phyloP scores from a whole-genome alignment of 495 filamentous ascomycete species.

The Cairneyella variabilis region DNA sequence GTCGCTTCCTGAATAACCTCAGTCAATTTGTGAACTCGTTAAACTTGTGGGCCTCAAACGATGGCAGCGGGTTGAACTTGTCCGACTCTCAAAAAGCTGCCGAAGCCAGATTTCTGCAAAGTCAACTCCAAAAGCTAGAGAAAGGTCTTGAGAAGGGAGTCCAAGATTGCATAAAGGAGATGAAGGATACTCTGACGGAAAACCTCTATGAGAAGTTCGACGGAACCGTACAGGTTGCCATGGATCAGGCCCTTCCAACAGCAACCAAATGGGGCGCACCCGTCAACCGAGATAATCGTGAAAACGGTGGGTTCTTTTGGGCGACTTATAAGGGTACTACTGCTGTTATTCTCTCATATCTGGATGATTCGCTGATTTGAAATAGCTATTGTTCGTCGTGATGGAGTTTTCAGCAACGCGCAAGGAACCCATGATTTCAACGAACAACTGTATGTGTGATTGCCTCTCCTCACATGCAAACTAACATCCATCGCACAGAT shows the following conservation, averaged over 20 bases:
- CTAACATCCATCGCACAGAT: constrained; percentile 22
- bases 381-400: constrained; percentile 6
- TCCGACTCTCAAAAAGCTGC: constrained; percentile 34
- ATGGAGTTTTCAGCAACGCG: constrained; percentile 32
- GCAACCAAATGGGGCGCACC: constrained; percentile 45
- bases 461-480: no score
- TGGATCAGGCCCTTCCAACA: constrained; percentile 34
- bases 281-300: constrained; percentile 32
- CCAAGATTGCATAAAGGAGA: constrained; percentile 29
- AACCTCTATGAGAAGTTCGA: constrained; percentile 44
- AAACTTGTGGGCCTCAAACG: constrained; percentile 45
- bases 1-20: constrained; percentile 45
- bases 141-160: constrained; percentile 38
- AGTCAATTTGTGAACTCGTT: constrained; percentile 48
- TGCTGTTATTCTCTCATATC: background rate
- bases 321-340: constrained; percentile 51
- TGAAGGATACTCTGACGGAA: constrained; percentile 37
- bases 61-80: constrained; percentile 38
- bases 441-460: constrained; percentile 31
- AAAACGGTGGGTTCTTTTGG: constrained; percentile 47
- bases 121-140: constrained; percentile 41
- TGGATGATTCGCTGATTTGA: background rate
- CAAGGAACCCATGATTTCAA: constrained; percentile 46
- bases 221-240: constrained; percentile 31
- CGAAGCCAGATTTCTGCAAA: constrained; percentile 39